phyloP scores from a whole-genome alignment of 106 monocot genomes.

The Alisma plantagoaquatica region DNA sequence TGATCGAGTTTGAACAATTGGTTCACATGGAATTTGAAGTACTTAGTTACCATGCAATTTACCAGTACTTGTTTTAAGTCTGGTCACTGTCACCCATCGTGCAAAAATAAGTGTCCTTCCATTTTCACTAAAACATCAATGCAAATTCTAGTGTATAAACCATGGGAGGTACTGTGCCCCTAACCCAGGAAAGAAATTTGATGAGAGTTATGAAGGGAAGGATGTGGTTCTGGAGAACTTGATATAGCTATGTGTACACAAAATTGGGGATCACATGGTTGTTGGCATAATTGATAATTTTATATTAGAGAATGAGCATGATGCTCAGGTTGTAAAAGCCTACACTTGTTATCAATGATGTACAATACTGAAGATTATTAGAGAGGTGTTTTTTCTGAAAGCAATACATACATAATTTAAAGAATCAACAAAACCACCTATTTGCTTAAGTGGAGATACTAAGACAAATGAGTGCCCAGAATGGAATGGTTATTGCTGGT shows the following conservation, averaged over 20 bases:
- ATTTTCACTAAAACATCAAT: slow-evolving; percentile 46
- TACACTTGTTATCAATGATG: slow-evolving; percentile 73
- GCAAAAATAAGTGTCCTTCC: too few relatives aligned
- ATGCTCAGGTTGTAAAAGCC: slow-evolving; percentile 62
- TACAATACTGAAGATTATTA: slow-evolving; percentile 81
- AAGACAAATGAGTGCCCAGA: slow-evolving; percentile 87
- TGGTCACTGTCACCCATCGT: too few relatives aligned
- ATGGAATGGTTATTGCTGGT: slow-evolving; percentile 83
- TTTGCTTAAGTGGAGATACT: slow-evolving; percentile 79
- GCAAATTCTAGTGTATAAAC: slow-evolving; percentile 83
- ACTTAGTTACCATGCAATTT: too few relatives aligned
- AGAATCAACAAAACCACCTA: slow-evolving; percentile 68
- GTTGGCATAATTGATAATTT: slow-evolving; percentile 62
- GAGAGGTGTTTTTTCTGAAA: slow-evolving; percentile 61
- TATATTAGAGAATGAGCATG: slow-evolving; percentile 77
- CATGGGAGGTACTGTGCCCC: slow-evolving; percentile 87
- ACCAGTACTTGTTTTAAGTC: too few relatives aligned
- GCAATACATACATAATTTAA: slow-evolving; percentile 90
- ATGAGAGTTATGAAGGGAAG: slow-evolving; percentile 71
- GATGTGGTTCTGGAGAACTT: slow-evolving; percentile 84
- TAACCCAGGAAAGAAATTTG: slow-evolving; percentile 75
- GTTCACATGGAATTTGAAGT: too few relatives aligned
- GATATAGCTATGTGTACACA: slow-evolving; percentile 82
- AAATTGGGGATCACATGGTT: slow-evolving; percentile 59
- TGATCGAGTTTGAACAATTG: too few relatives aligned